Evolutionary conservation across 192 early-diverging fungal genomes (phyloP).

Genomic region (Lobosporangium transversale): DNA sequence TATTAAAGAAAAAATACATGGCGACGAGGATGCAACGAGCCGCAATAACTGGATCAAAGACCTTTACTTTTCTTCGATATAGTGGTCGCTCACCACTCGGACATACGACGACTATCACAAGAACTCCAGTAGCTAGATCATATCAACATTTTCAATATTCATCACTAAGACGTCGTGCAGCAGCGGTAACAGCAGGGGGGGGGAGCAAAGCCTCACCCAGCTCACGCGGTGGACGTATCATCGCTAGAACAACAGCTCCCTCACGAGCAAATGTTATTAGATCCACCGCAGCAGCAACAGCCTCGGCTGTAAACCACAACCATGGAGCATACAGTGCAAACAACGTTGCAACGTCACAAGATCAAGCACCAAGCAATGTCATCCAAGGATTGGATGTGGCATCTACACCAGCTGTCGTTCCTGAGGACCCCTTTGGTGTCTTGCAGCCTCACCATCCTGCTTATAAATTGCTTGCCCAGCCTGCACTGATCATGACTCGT

Average conservation of each 20-base stretch:
- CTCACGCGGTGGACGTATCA: conserved; percentile 24
- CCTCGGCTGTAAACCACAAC: conserved; percentile 7
- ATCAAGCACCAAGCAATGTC: conserved; percentile 4
- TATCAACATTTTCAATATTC: conserved; percentile 7
- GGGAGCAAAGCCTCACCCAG: background rate
- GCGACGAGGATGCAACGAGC: background rate
- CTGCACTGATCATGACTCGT: conserved; percentile 72
- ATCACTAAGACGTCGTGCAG: conserved; percentile 21
- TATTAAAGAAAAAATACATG: no score
- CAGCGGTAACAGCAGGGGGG: no score
- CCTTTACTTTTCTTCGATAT: no score
- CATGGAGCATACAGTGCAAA: background rate
- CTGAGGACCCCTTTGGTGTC: conserved; percentile 48
- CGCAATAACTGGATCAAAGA: conserved; percentile 4
- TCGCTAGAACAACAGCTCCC: conserved; percentile 19
- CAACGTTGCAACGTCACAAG: background rate
- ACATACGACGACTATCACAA: no score
- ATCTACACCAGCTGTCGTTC: conserved; percentile 39
- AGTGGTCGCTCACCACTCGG: no score
- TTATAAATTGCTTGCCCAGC: conserved; percentile 57
- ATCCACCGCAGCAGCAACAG: conserved; percentile 7
- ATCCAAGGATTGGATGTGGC: conserved; percentile 42
- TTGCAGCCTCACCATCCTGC: conserved; percentile 40
- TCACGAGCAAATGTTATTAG: conserved; percentile 8
- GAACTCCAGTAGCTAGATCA: no score